Conservation (phyloP, 352 stramenopile genomes). For the Globisporangium heterothallicum region DNA sequence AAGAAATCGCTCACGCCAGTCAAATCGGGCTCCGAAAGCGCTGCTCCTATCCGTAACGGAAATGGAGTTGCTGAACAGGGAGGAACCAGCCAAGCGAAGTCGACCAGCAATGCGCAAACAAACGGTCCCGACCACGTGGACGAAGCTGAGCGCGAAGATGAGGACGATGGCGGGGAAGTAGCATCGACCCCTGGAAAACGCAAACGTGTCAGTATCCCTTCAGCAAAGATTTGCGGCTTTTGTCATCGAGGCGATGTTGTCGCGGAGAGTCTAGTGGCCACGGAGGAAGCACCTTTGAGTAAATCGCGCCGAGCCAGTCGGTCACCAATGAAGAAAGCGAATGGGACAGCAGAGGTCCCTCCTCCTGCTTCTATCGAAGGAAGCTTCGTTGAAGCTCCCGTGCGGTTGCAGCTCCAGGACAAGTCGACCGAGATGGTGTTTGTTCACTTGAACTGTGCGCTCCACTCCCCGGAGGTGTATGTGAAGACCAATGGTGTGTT, state of each 20-base stretch:
- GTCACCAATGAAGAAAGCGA: slow-evolving; percentile 12
- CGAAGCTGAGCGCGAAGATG: slow-evolving; percentile 5
- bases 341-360: slow-evolving; percentile 8
- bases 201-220: slow-evolving; percentile 8
- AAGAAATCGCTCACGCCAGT: slow-evolving; percentile 23
- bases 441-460: slow-evolving; percentile 78
- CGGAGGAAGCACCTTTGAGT: slow-evolving; percentile 3
- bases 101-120: slow-evolving; percentile 5
- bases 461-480: slow-evolving; percentile 79
- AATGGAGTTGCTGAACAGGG: background rate
- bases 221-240: slow-evolving; percentile 48
- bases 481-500: slow-evolving; percentile 79
- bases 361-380: slow-evolving; percentile 43
- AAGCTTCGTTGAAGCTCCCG: slow-evolving; percentile 64
- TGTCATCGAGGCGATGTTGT: slow-evolving; percentile 49
- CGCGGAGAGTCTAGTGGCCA: slow-evolving; percentile 8
- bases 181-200: slow-evolving; percentile 7
- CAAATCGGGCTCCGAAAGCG: background rate
- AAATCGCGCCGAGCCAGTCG: slow-evolving; percentile 14
- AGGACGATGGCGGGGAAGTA: slow-evolving; percentile 19
- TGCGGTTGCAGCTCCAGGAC: slow-evolving; percentile 65
- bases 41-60: background rate
- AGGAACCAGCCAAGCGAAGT: background rate
- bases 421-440: slow-evolving; percentile 61
- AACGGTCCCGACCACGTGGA: slow-evolving; percentile 19